These are phyloP conservation scores for Russula griseocarnosa DNA, from an alignment of 768 basidiomycete genomes.

Conservation along the genomic window DNA sequence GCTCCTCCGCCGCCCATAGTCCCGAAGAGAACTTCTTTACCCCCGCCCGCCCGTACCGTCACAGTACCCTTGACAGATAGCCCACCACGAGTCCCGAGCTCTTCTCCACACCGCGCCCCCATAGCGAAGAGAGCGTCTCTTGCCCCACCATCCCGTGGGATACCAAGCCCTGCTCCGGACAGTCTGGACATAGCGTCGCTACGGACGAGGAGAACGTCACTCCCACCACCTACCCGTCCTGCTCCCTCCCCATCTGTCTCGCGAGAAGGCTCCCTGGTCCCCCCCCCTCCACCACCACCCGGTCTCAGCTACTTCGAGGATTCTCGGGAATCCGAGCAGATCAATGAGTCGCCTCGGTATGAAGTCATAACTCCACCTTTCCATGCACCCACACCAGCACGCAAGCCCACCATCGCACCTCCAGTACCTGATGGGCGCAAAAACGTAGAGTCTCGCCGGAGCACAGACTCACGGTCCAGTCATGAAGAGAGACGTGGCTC, in stretches of 20 bases:
- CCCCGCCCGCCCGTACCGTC: constrained; percentile 23
- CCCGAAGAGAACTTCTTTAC: constrained; percentile 23
- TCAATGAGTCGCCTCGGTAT: constrained; percentile 3
- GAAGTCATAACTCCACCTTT: background rate
- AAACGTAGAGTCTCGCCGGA: constrained; percentile 21
- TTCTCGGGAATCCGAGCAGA: constrained; percentile 19
- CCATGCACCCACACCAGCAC: background rate
- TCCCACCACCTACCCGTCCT: constrained; percentile 19
- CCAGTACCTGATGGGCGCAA: constrained; percentile 18
- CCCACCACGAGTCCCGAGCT: background rate
- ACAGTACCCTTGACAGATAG: constrained; percentile 8
- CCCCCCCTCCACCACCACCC: background rate
- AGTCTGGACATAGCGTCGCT: constrained; percentile 4
- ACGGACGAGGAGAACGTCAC: constrained; percentile 19
- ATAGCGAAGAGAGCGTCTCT: constrained; percentile 17
- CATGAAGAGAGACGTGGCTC: constrained; percentile 16
- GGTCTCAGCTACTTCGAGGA: constrained; percentile 12
- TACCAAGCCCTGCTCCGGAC: constrained; percentile 10
- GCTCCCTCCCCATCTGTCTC: constrained; percentile 19
- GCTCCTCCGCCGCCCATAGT: constrained; percentile 8
- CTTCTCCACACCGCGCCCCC: constrained; percentile 10
- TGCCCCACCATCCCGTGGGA: constrained; percentile 17
- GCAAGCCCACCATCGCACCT: constrained; percentile 13
- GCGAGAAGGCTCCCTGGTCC: background rate
- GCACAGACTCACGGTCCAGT: constrained; percentile 9